A percentile compares a stretch with the other conserved stretches of the same genome.
phyloP scores from a whole-genome alignment of 176 grass and related monocot species.

The Cenchrus fungigraminus region DNA sequence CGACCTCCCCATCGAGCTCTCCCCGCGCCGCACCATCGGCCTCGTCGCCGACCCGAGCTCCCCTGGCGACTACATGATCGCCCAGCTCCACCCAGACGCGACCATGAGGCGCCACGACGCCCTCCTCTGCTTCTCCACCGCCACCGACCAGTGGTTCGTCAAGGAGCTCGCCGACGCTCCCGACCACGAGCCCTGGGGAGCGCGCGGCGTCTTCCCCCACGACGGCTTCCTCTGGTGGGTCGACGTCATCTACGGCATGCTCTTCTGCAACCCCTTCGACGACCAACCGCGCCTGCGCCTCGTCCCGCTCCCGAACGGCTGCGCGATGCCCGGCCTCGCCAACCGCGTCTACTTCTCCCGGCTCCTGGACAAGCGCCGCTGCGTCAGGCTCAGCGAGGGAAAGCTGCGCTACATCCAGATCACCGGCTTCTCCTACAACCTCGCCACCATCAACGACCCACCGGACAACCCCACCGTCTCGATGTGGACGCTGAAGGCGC shows the following conservation, averaged over 20 bases:
- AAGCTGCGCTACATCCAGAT: slow-evolving; percentile 19
- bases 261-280: slow-evolving; percentile 34
- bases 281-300: neutral
- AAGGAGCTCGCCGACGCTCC: neutral
- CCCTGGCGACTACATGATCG: neutral
- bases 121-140: slow-evolving; percentile 14
- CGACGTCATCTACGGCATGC: neutral
- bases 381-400: neutral
- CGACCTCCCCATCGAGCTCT: neutral
- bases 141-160: neutral
- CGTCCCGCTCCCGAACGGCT: neutral
- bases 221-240: slow-evolving; percentile 23
- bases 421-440: neutral
- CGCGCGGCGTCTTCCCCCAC: neutral
- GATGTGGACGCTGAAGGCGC: neutral
- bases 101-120: neutral
- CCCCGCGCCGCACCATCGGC: neutral
- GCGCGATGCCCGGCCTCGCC: neutral
- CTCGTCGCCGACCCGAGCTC: neutral
- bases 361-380: neutral
- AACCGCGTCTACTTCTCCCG: neutral
- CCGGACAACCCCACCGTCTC: neutral
- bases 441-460: too few species aligned
- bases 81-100: neutral
- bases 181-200: neutral